Evolutionary conservation across 139 green algal genomes (phyloP), one percentile per base, ranked within the genome.

Genomic region (Chlamydomonas schloesseri): DNA sequence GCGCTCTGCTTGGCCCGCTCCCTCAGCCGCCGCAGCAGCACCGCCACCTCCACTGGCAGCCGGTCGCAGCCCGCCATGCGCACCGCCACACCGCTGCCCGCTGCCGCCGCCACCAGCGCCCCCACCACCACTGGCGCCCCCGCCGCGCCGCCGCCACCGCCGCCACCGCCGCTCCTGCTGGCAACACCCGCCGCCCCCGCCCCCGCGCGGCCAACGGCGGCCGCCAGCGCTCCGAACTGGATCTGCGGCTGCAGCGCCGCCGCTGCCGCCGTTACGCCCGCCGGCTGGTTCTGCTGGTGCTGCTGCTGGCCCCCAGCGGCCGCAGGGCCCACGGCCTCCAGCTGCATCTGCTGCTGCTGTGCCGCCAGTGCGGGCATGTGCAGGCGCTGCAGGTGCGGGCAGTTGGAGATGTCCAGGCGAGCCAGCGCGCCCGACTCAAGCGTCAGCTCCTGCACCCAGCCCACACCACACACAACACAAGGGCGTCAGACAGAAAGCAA

Each of bases 331-430:
- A 67, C 18, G 8, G 18, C 18, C 60, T 67, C n/a, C 69, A 28
- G 69, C 69, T 74, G 26, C 69, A 10, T 34, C 34, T 34, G 33
- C 36, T 17, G 33, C 20, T 1, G 47, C 55, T 71, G 47, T 23
- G 53, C 57, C 37, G 37, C 70, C 37, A 84, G 78, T 3, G 78
- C 78, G 28, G 78, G 78, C 64, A 84, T 62, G 58, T 21, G 26
- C 8, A 83, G 77, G 28, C 28, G 28, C 37, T 46, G 37, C 42
- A 73, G 62, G 37, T 46, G 62, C 0, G 78, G 68, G 72, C 87
- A 88, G 73, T 88, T 85, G 47, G 72, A 74, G 18, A 90, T 57
- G 50, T 90, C 87, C 50, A 90, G 46, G 1, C 47, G 64, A 1
- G 26, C 9, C 68, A 90, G 81, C 37, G 50, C 47, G 15, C 37